A percentile compares a stretch with the other conserved stretches of the same genome.
These are phyloP conservation scores for Sporothrix sp. DNA, from an alignment of 2,329 filamentous ascomycete species.

Conservation along the genomic window DNA sequence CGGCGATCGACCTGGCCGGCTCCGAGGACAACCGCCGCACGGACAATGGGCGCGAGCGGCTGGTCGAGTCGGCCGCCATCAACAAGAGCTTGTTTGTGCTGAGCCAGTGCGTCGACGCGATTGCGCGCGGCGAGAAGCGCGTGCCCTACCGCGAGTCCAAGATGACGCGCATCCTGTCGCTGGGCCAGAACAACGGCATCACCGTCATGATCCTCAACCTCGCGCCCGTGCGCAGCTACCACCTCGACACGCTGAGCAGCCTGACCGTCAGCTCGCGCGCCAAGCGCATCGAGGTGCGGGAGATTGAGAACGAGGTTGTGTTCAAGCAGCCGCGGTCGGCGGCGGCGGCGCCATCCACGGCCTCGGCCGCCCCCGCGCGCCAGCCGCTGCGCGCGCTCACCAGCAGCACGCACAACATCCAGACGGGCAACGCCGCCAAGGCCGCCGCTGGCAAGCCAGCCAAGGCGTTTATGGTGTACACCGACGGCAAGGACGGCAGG, in stretches of 20 bases:
- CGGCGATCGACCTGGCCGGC: constrained; percentile 87
- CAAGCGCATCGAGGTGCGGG: constrained; percentile 90
- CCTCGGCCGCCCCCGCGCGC: constrained; percentile 32
- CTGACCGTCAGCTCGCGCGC: constrained; percentile 91
- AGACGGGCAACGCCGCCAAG: constrained; percentile 44
- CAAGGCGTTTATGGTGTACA: constrained; percentile 81
- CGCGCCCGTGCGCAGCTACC: constrained; percentile 82
- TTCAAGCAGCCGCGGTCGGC: constrained; percentile 57
- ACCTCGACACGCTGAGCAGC: constrained; percentile 86
- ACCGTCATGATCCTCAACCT: constrained; percentile 96
- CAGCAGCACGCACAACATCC: constrained; percentile 60
- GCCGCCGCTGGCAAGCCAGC: constrained; percentile 49
- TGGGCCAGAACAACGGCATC: constrained; percentile 90
- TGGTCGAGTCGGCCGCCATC: constrained; percentile 93
- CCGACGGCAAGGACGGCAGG: constrained; percentile 45
- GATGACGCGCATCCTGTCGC: constrained; percentile 87
- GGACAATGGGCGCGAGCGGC: constrained; percentile 82
- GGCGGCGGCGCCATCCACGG: background rate
- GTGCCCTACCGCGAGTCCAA: constrained; percentile 94
- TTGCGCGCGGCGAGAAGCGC: constrained; percentile 61
- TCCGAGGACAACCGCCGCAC: constrained; percentile 93
- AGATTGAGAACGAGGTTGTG: constrained; percentile 91
- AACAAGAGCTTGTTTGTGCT: constrained; percentile 95
- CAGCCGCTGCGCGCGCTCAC: constrained; percentile 73
- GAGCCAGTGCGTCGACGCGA: constrained; percentile 91